Conservation (phyloP, 371 early-diverging fungal species). For the Mucor plumbeus region DNA sequence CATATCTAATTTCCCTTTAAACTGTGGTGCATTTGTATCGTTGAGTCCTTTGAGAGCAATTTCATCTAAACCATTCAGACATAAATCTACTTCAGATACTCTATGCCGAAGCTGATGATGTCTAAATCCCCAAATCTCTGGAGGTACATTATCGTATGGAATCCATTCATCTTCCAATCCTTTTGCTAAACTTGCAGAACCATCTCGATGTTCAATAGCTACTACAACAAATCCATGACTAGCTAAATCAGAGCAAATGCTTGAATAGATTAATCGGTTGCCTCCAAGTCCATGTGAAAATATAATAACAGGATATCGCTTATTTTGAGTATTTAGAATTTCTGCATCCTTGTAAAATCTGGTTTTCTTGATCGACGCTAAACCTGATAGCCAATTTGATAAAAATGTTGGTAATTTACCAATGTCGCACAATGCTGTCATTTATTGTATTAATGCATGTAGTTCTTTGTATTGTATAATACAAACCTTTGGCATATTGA, state of each 20-base stretch:
- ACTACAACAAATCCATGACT: constrained; percentile 57
- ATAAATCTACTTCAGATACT: constrained; percentile 41
- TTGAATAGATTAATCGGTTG: constrained; percentile 49
- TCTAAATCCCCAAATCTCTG: constrained; percentile 35
- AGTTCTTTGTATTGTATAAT: background rate
- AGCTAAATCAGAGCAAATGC: constrained; percentile 55
- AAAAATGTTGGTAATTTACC: constrained; percentile 16
- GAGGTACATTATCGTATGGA: constrained; percentile 23
- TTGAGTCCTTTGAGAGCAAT: constrained; percentile 6
- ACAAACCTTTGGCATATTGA: constrained; percentile 23
- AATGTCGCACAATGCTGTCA: constrained; percentile 20
- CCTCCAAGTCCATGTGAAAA: constrained; percentile 57
- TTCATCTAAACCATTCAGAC: constrained; percentile 15
- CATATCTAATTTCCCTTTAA: constrained; percentile 48
- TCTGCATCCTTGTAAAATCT: constrained; percentile 21
- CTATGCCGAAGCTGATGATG: constrained; percentile 44
- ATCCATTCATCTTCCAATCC: constrained; percentile 22
- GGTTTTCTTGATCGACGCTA: constrained; percentile 20
- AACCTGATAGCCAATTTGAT: constrained; percentile 24
- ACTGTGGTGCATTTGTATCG: background rate
- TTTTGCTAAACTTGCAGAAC: constrained; percentile 41
- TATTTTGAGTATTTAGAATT: constrained; percentile 1
- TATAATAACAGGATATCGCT: constrained; percentile 36
- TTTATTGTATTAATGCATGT: background rate
- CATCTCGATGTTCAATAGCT: constrained; percentile 63